A percentile compares a stretch with the other conserved stretches of the same genome.
Conservation (phyloP, 1,284 basidiomycete species). For the Microbotryum intermedium region DNA sequence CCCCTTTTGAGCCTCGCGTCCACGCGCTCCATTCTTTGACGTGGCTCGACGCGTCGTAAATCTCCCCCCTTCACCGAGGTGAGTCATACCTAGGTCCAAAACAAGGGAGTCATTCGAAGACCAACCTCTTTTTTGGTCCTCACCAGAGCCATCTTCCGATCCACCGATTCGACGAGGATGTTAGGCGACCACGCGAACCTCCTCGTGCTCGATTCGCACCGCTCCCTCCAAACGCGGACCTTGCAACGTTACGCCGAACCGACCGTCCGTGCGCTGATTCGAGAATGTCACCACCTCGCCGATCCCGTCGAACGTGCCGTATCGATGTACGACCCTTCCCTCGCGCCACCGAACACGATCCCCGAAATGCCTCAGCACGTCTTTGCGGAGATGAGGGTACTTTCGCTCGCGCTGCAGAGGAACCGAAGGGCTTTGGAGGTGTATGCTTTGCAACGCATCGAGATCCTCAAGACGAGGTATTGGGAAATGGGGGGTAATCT, state of each 20-base stretch:
- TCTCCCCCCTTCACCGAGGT: background rate
- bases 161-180: too few relatives aligned
- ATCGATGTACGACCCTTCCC: constrained; percentile 34
- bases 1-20: too few relatives aligned
- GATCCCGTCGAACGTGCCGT: constrained; percentile 25
- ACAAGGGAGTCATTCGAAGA: too few relatives aligned
- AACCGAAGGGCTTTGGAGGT: constrained; percentile 91
- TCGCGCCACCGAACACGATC: constrained; percentile 42
- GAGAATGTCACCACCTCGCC: constrained; percentile 82
- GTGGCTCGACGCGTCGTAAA: background rate
- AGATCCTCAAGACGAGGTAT: constrained; percentile 72
- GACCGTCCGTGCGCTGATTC: constrained; percentile 72
- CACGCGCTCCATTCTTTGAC: background rate
- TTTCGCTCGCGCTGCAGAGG: constrained; percentile 75
- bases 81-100: background rate
- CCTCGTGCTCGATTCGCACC: constrained; percentile 73
- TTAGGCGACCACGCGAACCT: constrained; percentile 73
- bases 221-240: constrained; percentile 70
- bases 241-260: constrained; percentile 87
- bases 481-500: constrained; percentile 90
- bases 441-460: constrained; percentile 76
- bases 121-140: too few relatives aligned
- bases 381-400: constrained; percentile 56
- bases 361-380: constrained; percentile 39
- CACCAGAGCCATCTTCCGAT: too few relatives aligned